Conservation (phyloP, 2,329 filamentous ascomycete genomes). For the Hymenoscyphus albidus region DNA sequence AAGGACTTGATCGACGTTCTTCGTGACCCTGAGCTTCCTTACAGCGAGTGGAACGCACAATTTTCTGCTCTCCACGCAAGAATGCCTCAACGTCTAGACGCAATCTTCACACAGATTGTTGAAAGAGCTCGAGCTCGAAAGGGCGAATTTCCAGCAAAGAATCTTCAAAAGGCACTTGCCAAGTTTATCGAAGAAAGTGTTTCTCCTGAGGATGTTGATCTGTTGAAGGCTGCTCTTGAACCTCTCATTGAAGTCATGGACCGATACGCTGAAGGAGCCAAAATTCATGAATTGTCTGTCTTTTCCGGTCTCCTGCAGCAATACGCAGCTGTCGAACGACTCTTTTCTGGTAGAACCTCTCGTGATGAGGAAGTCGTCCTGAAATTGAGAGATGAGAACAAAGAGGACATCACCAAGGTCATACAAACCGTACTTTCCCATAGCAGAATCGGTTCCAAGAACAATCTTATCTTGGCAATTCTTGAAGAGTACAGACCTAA, state of each 20-base stretch:
- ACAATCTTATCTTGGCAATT: slow-evolving; percentile 85
- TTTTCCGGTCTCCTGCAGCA: slow-evolving; percentile 75
- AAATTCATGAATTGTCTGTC: slow-evolving; percentile 81
- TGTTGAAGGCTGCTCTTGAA: slow-evolving; percentile 67
- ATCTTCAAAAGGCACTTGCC: slow-evolving; percentile 74
- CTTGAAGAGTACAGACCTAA: slow-evolving; percentile 94
- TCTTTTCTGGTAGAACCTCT: slow-evolving; percentile 79
- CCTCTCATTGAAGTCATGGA: slow-evolving; percentile 76
- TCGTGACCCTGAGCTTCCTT: slow-evolving; percentile 84
- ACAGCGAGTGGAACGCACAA: slow-evolving; percentile 93
- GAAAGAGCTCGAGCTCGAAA: slow-evolving; percentile 76
- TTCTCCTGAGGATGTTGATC: slow-evolving; percentile 64
- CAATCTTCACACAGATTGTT: slow-evolving; percentile 76
- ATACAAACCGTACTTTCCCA: slow-evolving; percentile 90
- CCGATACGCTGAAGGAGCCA: slow-evolving; percentile 81
- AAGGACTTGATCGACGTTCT: slow-evolving; percentile 89
- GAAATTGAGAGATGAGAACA: slow-evolving; percentile 91
- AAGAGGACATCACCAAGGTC: slow-evolving; percentile 81
- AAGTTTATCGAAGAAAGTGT: slow-evolving; percentile 90
- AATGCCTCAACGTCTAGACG: slow-evolving; percentile 91
- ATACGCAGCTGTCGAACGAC: slow-evolving; percentile 78
- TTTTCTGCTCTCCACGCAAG: slow-evolving; percentile 95
- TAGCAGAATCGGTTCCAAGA: slow-evolving; percentile 89
- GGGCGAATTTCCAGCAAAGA: slow-evolving; percentile 87
- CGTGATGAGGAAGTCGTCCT: slow-evolving; percentile 94